phyloP scores from a whole-genome alignment of 257 asterid species.

The Solanum ahanhuiri region DNA sequence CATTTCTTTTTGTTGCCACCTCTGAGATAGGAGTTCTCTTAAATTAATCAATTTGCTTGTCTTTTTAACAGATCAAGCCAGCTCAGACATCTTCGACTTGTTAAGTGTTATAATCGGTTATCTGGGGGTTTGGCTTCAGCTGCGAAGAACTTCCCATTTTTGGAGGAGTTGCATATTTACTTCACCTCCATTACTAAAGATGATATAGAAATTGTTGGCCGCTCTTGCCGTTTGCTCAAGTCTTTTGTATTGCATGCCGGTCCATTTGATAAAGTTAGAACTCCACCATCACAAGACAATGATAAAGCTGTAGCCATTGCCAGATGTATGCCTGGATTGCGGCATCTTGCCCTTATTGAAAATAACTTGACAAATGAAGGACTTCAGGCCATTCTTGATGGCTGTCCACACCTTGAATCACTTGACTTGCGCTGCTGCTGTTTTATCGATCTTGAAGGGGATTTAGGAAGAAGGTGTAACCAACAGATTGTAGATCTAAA shows the following conservation, averaged over 20 bases:
- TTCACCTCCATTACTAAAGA: constrained; percentile 8
- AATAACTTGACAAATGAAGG: constrained; percentile 15
- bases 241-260: constrained; percentile 6
- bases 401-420: constrained; percentile 38
- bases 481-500: not conserved
- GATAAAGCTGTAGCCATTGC: constrained; percentile 27
- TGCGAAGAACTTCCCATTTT: constrained; percentile 13
- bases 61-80: not conserved
- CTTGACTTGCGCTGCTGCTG: constrained; percentile 29
- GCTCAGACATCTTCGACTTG: not conserved
- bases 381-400: constrained; percentile 31
- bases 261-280: constrained; percentile 2
- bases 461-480: not conserved
- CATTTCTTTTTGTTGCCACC: not conserved
- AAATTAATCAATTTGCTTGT: not conserved
- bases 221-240: constrained; percentile 24
- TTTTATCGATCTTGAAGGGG: constrained; percentile 17
- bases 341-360: constrained; percentile 24
- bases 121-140: constrained; percentile 13
- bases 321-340: constrained; percentile 27
- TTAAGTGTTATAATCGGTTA: not conserved
- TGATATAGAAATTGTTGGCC: constrained; percentile 24
- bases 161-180: constrained; percentile 33
- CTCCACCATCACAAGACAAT: not conserved
- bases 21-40: not conserved